phyloP scores from a whole-genome alignment of 2,329 filamentous ascomycete genomes.

The Epichloe glyceriae region DNA sequence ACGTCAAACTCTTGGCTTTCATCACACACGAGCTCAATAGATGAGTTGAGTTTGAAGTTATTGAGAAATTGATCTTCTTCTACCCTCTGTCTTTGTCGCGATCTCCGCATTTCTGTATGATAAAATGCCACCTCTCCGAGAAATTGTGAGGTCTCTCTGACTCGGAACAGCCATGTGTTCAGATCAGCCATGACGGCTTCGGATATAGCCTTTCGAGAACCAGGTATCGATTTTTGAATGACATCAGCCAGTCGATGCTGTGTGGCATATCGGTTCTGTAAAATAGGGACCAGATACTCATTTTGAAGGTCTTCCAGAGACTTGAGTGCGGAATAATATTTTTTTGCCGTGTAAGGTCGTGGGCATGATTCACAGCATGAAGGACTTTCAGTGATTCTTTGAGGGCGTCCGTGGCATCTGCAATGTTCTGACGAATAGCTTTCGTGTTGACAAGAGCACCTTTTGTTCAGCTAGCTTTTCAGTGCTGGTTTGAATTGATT shows the following conservation, averaged over 20 bases:
- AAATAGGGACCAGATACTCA: conserved; percentile 65
- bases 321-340: conserved; percentile 88
- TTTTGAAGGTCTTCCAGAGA: conserved; percentile 93
- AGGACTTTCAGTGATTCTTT: conserved; percentile 87
- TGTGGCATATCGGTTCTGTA: conserved; percentile 74
- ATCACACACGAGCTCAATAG: conserved; percentile 89
- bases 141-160: conserved; percentile 92
- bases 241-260: conserved; percentile 91
- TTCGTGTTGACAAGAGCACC: conserved; percentile 86
- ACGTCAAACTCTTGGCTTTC: conserved; percentile 94
- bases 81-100: conserved; percentile 69
- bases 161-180: conserved; percentile 92
- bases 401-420: conserved; percentile 78
- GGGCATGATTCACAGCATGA: conserved; percentile 83
- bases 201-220: conserved; percentile 83
- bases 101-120: conserved; percentile 78
- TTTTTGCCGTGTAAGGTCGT: conserved; percentile 81
- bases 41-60: conserved; percentile 86
- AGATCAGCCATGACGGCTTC: conserved; percentile 95
- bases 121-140: conserved; percentile 94
- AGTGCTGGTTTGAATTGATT: conserved; percentile 89
- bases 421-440: conserved; percentile 86
- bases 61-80: conserved; percentile 62
- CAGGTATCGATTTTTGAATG: conserved; percentile 90
- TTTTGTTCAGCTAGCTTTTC: conserved; percentile 87